A percentile compares a stretch with the other conserved stretches of the same genome.
Conservation (phyloP, 148 eudicot species). For the Simmondsia chinensis region DNA sequence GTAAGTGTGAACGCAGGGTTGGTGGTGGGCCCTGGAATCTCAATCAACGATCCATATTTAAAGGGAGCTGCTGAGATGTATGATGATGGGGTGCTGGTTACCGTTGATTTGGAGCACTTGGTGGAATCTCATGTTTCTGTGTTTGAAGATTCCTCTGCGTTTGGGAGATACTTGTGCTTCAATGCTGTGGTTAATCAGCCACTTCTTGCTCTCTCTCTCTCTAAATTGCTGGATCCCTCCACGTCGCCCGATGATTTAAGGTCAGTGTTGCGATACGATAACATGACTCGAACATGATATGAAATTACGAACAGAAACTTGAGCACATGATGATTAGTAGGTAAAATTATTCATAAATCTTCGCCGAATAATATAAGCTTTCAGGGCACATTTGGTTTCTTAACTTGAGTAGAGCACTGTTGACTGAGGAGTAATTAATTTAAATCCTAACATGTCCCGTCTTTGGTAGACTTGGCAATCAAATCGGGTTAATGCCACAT, state of each 20-base stretch:
- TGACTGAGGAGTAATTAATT: no score
- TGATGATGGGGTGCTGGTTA: constrained; percentile 46
- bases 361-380: no score
- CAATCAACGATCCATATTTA: constrained; percentile 37
- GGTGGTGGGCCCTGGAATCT: constrained; percentile 27
- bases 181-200: constrained; percentile 38
- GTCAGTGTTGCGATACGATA: no score
- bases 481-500: no score
- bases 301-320: no score
- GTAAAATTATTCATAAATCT: no score
- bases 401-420: no score
- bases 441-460: no score
- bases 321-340: no score
- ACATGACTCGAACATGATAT: no score
- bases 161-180: constrained; percentile 65
- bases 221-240: constrained; percentile 29
- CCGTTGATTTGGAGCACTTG: constrained; percentile 41
- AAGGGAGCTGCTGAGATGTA: constrained; percentile 85
- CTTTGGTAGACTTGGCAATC: no score
- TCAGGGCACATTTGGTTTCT: no score
- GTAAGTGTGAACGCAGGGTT: constrained; percentile 52
- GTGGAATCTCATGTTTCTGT: constrained; percentile 45
- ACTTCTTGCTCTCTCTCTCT: constrained; percentile 36
- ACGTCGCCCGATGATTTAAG: constrained; percentile 25
- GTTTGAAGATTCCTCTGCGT: constrained; percentile 44